Percentiles rank a stretch among this genome's conserved stretches.
Conservation (phyloP, 352 stramenopile species). For the Phytophthora sp. region DNA sequence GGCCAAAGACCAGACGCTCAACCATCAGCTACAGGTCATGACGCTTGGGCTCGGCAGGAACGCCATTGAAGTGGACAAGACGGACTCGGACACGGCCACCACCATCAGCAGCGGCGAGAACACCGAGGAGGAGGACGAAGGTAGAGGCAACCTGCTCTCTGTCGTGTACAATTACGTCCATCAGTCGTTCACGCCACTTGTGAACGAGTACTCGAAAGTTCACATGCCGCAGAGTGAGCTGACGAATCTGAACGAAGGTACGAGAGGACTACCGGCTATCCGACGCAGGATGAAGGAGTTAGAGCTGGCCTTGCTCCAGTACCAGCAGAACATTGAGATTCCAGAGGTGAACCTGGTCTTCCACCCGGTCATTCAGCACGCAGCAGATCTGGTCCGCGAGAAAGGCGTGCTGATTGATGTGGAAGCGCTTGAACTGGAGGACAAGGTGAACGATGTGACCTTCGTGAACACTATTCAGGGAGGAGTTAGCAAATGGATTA, state of each 20-base stretch:
- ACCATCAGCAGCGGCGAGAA: slow-evolving; percentile 54
- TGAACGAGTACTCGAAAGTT: slow-evolving; percentile 88
- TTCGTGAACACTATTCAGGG: slow-evolving; percentile 90
- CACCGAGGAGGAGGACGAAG: slow-evolving; percentile 68
- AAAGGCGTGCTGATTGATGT: slow-evolving; percentile 83
- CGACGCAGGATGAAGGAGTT: slow-evolving; percentile 93
- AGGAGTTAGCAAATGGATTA: slow-evolving; percentile 95
- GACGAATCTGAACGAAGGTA: slow-evolving; percentile 66
- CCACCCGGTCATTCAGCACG: slow-evolving; percentile 87
- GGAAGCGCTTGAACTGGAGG: slow-evolving; percentile 78
- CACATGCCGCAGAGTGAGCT: slow-evolving; percentile 78
- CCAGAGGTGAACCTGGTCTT: slow-evolving; percentile 91
- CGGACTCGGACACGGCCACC: slow-evolving; percentile 36
- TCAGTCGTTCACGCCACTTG: slow-evolving; percentile 85
- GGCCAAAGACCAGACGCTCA: slow-evolving; percentile 70
- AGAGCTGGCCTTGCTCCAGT: slow-evolving; percentile 93
- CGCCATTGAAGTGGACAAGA: slow-evolving; percentile 21
- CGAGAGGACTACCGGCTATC: slow-evolving; percentile 82
- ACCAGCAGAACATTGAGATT: slow-evolving; percentile 95
- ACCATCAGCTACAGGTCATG: slow-evolving; percentile 88
- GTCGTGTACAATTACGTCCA: slow-evolving; percentile 92
- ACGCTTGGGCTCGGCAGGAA: slow-evolving; percentile 77
- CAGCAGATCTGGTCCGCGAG: slow-evolving; percentile 73
- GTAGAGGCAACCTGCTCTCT: slow-evolving; percentile 73
- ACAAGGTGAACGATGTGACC: slow-evolving; percentile 82